These are phyloP conservation scores for Crucihimalaya himalaica DNA, from an alignment of 345 rosid genomes.

Conservation along the genomic window DNA sequence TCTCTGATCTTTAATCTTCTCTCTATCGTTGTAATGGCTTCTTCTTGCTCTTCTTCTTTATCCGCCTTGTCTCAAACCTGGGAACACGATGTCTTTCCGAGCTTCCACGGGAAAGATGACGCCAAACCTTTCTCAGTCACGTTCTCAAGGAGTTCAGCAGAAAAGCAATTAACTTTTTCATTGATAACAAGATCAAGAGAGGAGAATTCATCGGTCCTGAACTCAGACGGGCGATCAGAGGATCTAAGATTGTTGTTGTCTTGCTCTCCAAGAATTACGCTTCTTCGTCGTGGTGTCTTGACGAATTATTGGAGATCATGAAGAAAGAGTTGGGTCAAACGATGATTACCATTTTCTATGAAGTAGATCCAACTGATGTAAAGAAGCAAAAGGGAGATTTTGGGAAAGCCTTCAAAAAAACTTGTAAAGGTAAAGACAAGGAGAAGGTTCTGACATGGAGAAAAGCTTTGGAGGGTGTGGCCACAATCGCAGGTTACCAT, in stretches of 20 bases:
- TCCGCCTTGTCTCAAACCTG: too few relatives aligned
- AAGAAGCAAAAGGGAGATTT: background rate
- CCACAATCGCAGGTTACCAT: background rate
- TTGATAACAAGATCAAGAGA: background rate
- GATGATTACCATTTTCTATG: background rate
- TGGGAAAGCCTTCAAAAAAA: background rate
- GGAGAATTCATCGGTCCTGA: background rate
- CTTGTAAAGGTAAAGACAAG: background rate
- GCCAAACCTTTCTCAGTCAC: background rate
- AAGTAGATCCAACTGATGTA: background rate
- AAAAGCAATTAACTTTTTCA: background rate
- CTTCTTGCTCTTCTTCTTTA: background rate
- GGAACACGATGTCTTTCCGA: background rate
- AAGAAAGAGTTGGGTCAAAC: background rate
- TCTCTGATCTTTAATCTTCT: background rate
- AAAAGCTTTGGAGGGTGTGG: background rate
- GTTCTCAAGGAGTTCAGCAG: background rate
- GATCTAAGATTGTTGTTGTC: background rate
- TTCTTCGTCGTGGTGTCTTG: conserved; percentile 4
- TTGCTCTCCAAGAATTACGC: background rate
- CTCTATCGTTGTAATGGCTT: background rate
- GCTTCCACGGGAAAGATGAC: background rate
- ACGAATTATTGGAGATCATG: background rate
- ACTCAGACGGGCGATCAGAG: background rate
- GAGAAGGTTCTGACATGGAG: background rate